A percentile compares a stretch with the other conserved stretches of the same genome.
Evolutionary conservation across 2,329 filamentous ascomycete species (phyloP).

Genomic region (Sordariomycetes sp.): DNA sequence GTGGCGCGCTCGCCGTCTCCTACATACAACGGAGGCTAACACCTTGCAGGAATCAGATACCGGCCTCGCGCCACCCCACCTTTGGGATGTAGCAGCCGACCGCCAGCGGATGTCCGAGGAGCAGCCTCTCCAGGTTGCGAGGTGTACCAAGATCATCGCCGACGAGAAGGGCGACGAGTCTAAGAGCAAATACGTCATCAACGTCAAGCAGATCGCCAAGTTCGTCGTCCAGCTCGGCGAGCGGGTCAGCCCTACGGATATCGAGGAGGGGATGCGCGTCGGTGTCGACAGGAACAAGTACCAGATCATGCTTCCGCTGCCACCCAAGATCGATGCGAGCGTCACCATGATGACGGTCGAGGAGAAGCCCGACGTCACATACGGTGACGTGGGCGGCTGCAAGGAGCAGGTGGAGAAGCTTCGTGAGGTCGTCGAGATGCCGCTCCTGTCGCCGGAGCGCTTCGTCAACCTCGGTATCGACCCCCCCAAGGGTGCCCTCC

Average conservation of each 20-base stretch:
- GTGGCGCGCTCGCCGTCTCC: not conserved
- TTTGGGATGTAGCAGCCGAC: constrained; percentile 97
- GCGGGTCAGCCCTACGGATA: constrained; percentile 93
- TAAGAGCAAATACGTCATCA: constrained; percentile 99
- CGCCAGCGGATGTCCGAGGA: constrained; percentile 98
- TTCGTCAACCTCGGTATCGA: constrained; percentile 99
- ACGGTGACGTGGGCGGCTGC: constrained; percentile 95
- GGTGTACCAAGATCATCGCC: constrained; percentile 98
- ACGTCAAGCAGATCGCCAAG: constrained; percentile 99
- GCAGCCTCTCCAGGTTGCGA: constrained; percentile 90
- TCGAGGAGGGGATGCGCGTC: constrained; percentile 97
- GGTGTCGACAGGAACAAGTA: constrained; percentile 99
- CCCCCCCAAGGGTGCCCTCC: constrained; percentile 88
- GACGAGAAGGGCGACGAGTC: constrained; percentile 85
- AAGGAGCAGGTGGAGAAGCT: constrained; percentile 99
- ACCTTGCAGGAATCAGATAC: constrained; percentile 79
- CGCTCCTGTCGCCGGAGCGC: constrained; percentile 84
- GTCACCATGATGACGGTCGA: constrained; percentile 99
- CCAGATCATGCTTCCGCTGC: constrained; percentile 90
- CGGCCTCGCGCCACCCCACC: constrained; percentile 90
- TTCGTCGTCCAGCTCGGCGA: constrained; percentile 97
- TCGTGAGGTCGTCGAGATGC: constrained; percentile 97
- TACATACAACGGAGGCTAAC: constrained; percentile 9
- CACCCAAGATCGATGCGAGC: constrained; percentile 96
- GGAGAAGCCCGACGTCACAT: constrained; percentile 98